phyloP scores from a whole-genome alignment of 179 eudicot genomes.

The Silene noctiflora region DNA sequence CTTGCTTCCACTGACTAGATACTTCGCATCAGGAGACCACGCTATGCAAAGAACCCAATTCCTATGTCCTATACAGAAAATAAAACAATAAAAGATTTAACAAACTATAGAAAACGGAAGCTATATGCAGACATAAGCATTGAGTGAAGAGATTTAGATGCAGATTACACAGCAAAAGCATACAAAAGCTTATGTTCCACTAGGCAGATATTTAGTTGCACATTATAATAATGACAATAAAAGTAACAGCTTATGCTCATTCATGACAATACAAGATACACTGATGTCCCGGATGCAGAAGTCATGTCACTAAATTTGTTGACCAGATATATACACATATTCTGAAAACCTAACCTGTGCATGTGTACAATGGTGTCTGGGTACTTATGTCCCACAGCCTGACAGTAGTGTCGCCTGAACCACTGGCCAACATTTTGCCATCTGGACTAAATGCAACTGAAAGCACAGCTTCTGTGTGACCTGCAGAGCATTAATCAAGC shows the following conservation, averaged over 20 bases:
- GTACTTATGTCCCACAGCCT: slow-evolving; percentile 92
- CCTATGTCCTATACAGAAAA: slow-evolving; percentile 62
- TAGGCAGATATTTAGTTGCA: neutral
- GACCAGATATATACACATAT: neutral
- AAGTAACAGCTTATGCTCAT: neutral
- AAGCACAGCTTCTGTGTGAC: slow-evolving; percentile 94
- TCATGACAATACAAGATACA: neutral
- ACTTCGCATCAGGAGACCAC: slow-evolving; percentile 98
- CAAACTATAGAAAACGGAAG: neutral
- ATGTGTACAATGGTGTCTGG: slow-evolving; percentile 83
- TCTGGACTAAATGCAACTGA: slow-evolving; percentile 96
- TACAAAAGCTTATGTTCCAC: slow-evolving; percentile 8
- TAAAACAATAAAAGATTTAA: slow-evolving; percentile 1
- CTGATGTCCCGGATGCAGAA: neutral
- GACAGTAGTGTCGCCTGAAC: slow-evolving; percentile 97
- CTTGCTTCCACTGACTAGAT: slow-evolving; percentile 96
- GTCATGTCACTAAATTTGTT: neutral
- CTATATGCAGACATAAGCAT: neutral
- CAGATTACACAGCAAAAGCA: neutral
- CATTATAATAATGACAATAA: neutral
- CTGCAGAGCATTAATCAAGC: slow-evolving; percentile 34
- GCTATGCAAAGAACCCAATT: slow-evolving; percentile 98
- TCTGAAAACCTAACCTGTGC: slow-evolving; percentile 58
- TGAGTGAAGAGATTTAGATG: neutral
- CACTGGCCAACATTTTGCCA: slow-evolving; percentile 86